A percentile compares a stretch with the other conserved stretches of the same genome.
Conservation (phyloP, 2,329 filamentous ascomycete species). For the Chaetomium sp. region DNA sequence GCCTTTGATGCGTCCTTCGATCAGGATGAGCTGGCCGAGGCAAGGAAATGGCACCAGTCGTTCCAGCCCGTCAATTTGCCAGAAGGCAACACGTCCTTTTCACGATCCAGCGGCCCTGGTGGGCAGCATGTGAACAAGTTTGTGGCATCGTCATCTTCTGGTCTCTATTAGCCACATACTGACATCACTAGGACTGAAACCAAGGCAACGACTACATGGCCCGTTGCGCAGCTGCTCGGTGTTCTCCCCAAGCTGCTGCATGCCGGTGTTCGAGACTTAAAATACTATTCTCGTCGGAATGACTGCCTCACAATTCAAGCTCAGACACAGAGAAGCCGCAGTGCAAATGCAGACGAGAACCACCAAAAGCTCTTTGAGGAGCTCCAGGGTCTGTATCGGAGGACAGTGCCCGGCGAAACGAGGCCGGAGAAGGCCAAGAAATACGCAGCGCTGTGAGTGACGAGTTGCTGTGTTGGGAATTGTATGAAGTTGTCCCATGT, state of each 20-base stretch:
- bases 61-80: constrained; percentile 51
- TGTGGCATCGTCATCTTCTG: constrained; percentile 29
- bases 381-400: constrained; percentile 32
- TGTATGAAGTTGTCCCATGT: background rate
- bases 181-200: constrained; percentile 55
- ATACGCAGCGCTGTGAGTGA: constrained; percentile 36
- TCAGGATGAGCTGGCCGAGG: constrained; percentile 52
- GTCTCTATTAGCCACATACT: constrained; percentile 2
- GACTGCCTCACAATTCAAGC: constrained; percentile 59
- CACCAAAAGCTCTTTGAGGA: constrained; percentile 42
- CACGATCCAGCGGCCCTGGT: constrained; percentile 62
- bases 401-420: constrained; percentile 33
- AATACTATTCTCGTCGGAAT: constrained; percentile 55
- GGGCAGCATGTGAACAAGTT: constrained; percentile 67
- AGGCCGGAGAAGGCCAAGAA: constrained; percentile 34
- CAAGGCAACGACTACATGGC: constrained; percentile 59
- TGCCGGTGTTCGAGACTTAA: constrained; percentile 51
- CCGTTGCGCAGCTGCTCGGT: constrained; percentile 49
- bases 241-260: constrained; percentile 53
- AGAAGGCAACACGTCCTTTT: constrained; percentile 54
- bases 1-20: constrained; percentile 51
- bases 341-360: constrained; percentile 57
- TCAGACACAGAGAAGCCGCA: constrained; percentile 56
- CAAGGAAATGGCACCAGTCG: constrained; percentile 53
- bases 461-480: background rate